Conservation (phyloP, 176 grass and related monocot species). For the Cymbopogon citratus region DNA sequence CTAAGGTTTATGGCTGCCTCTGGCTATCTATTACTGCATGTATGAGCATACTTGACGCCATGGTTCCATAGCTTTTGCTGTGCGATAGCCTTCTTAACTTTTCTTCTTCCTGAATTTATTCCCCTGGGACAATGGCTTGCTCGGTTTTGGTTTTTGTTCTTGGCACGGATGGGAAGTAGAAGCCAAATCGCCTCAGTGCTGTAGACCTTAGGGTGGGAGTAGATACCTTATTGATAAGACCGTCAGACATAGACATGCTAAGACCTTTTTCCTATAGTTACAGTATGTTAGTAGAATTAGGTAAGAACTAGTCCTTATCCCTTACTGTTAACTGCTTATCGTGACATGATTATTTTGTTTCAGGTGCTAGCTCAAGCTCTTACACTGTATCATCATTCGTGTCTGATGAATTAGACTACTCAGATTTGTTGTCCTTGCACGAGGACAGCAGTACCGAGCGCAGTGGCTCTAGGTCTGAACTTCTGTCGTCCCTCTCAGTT, state of each 20-base stretch:
- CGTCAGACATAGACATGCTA: background rate
- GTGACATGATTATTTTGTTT: background rate
- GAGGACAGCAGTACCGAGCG: background rate
- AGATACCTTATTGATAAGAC: background rate
- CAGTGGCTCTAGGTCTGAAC: background rate
- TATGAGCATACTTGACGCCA: background rate
- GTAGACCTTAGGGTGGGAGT: background rate
- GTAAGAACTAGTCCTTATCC: background rate
- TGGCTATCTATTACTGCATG: background rate
- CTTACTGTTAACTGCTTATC: background rate
- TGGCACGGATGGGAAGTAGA: background rate
- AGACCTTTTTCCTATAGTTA: background rate
- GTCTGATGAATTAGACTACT: slow-evolving; percentile 3
- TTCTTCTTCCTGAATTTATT: background rate
- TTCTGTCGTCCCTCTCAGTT: background rate
- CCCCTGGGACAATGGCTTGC: background rate
- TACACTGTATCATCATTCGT: background rate
- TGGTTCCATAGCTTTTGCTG: background rate
- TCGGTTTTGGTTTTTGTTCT: background rate
- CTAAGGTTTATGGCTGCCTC: background rate
- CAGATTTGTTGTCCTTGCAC: background rate
- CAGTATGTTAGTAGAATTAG: background rate
- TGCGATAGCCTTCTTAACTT: background rate
- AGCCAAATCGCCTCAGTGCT: background rate
- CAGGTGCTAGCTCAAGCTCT: slow-evolving; percentile 10